Base-by-base conservation (phyloP, 176 grass and related monocot species). In the Aegilops tauschii region DNA sequence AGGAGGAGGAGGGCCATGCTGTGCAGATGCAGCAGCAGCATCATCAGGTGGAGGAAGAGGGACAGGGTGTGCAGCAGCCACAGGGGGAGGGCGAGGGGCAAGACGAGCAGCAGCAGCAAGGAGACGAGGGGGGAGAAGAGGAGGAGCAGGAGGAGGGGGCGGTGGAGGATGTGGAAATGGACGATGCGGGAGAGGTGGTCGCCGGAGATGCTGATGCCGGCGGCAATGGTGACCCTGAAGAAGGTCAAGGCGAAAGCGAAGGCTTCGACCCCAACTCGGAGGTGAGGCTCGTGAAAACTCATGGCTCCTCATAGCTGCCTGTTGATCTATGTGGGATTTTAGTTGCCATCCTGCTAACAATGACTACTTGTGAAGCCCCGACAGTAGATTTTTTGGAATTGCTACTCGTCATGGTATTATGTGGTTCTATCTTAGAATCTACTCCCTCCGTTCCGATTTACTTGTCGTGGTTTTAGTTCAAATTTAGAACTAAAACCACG, bases 221-320 rank as follows among this genome's bases (percentile, higher is more conserved):
- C 4, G 79, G 35, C 18, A 61, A 84, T 65, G 86, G 81, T 40
- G 85, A 83, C 47, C 79, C 85, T 10, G 80, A 91, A 74, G 89
- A 87, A 87, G 89, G 89, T 1, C 89, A 91, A 36, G 85, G 87
- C 5, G 90, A 92, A 66, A 86, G 90, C 5, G 83, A 92, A 79
- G 83, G 87, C 45, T 42, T 86, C 6, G 87, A 89, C 9, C 83
- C 80, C n/a, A 80, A 92, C 61, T 69, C 52, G 37, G 87, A 92
- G 87, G 90, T 89, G 61, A 86, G 83, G 34, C 10, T 16, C 37
- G 11, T 70, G 16, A 0, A 8, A 80, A 14, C 13, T 88, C 20
- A 36, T 20, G 20, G 6, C 16, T 67, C 21, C 28, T 58, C 0
- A 13, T 64, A 65, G 18, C 18, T 73, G 0, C 0, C 42, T 78